Percentiles rank a stretch among this genome's conserved stretches.
Conservation (phyloP, 495 filamentous ascomycete genomes). For the Penicillium simplicissimum region DNA sequence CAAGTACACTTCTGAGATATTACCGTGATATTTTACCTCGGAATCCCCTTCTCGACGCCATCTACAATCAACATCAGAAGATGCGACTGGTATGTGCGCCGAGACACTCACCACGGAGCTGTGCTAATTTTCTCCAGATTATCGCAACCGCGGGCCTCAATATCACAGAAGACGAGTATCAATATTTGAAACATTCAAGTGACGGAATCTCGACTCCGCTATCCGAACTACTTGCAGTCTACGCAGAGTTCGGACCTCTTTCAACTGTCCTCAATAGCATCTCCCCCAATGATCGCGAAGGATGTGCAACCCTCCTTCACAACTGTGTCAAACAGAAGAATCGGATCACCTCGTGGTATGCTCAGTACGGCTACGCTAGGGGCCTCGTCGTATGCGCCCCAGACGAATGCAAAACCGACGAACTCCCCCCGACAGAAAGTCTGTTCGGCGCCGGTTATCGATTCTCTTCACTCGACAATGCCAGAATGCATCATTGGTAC, state of each 20-base stretch:
- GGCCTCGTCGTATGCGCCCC: not conserved
- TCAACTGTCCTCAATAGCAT: not conserved
- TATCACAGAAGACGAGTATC: constrained; percentile 3
- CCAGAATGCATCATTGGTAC: constrained; percentile 8
- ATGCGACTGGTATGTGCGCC: constrained; percentile 2
- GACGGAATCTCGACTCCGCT: not conserved
- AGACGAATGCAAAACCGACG: constrained; percentile 1
- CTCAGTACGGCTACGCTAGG: not conserved
- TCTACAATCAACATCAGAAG: constrained; percentile 6
- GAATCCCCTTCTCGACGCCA: constrained; percentile 4
- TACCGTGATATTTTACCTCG: not conserved
- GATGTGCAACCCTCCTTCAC: not conserved
- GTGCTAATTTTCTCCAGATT: not conserved
- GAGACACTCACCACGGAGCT: not conserved
- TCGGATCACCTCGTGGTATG: constrained; percentile 8
- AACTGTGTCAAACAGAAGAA: not conserved
- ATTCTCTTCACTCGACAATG: constrained; percentile 12
- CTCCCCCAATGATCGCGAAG: not conserved
- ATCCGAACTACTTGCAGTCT: constrained; percentile 2
- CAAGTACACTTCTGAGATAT: not conserved
- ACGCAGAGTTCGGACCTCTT: constrained; percentile 1
- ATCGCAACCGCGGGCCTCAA: constrained; percentile 1
- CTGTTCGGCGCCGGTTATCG: constrained; percentile 10
- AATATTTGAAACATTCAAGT: not conserved
- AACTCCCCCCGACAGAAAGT: not conserved